Conservation (phyloP, 2,329 filamentous ascomycete species). For the Fusarium equiseti region DNA sequence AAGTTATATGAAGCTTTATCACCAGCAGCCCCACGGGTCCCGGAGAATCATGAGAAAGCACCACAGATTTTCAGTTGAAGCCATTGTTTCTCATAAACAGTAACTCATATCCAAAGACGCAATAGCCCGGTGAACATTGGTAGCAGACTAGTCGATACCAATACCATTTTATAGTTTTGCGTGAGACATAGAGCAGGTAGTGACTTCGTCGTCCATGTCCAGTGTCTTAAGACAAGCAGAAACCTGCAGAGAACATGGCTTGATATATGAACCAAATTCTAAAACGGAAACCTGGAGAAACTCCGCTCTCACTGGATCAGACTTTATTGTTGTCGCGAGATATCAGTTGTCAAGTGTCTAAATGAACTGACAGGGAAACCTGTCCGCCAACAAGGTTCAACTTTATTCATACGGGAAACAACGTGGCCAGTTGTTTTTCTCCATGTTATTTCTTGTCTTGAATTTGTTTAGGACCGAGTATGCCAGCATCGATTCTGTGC, state of each 20-base stretch:
- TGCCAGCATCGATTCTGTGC: not conserved
- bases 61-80: not conserved
- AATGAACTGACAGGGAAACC: not conserved
- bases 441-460: not conserved
- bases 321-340: not conserved
- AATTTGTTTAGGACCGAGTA: not conserved
- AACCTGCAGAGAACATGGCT: not conserved
- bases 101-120: not conserved
- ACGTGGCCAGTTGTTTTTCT: not conserved
- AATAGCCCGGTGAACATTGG: not conserved
- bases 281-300: no score
- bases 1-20: not conserved
- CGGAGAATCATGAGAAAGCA: not conserved
- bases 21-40: not conserved
- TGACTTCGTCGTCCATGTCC: not conserved
- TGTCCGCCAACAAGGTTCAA: not conserved
- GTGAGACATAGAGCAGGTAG: not conserved
- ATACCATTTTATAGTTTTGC: not conserved
- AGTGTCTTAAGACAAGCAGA: not conserved
- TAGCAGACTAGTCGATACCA: not conserved
- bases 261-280: not conserved
- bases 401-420: not conserved
- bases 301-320: not conserved
- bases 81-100: not conserved
- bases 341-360: not conserved